Evolutionary conservation across 1,284 basidiomycete genomes (phyloP).

Genomic region (Ganoderma resinaceum): DNA sequence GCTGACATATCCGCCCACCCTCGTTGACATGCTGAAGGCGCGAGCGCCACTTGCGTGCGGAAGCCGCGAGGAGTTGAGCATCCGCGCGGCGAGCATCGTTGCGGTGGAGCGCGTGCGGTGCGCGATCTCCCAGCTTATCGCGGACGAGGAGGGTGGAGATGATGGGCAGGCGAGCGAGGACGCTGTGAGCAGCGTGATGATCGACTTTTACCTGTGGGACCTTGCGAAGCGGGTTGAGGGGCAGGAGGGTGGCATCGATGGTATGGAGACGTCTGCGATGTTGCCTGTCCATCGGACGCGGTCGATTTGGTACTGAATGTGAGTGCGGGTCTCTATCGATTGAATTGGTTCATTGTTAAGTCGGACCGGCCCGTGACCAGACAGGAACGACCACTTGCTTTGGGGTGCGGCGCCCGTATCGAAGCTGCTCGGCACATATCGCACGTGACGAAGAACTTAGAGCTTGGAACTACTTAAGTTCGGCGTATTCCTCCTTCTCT

Average conservation of each 20-base stretch:
- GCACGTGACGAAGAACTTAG: background rate
- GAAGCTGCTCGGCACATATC: too few relatives aligned
- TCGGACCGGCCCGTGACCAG: background rate
- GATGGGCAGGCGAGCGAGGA: conserved; percentile 34
- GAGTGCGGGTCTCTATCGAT: background rate
- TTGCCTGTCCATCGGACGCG: conserved; percentile 79
- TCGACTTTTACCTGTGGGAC: conserved; percentile 90
- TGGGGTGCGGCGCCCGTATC: background rate
- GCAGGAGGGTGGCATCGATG: conserved; percentile 62
- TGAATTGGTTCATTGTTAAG: background rate
- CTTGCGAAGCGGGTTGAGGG: conserved; percentile 77
- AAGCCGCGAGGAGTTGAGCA: conserved; percentile 70
- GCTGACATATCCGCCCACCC: conserved; percentile 66
- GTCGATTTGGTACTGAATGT: conserved; percentile 78
- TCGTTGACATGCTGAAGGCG: conserved; percentile 55
- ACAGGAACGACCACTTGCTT: background rate
- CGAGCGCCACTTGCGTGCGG: conserved; percentile 58
- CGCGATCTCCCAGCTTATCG: conserved; percentile 48
- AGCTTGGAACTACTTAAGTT: background rate
- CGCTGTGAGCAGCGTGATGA: conserved; percentile 76
- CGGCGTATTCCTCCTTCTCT: background rate
- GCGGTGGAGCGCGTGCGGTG: conserved; percentile 75
- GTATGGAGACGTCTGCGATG: conserved; percentile 61
- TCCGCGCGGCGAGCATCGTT: conserved; percentile 77
- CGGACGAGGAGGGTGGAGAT: conserved; percentile 28